Evolutionary conservation across 169 alveolate species (phyloP).

Genomic region (Plasmodium gallinaceum): DNA sequence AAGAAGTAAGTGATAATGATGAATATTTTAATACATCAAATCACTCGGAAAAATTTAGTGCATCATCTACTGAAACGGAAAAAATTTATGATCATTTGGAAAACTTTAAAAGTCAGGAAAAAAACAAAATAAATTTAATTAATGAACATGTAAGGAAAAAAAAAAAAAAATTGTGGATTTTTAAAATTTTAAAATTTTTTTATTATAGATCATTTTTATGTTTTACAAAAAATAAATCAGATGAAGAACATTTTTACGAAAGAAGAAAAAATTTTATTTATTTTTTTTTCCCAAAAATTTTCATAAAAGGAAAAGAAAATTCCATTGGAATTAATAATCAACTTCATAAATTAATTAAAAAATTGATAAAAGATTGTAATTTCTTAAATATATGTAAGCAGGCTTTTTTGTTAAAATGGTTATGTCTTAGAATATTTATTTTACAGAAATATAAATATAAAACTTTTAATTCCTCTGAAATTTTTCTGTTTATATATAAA

Average conservation of each 20-base stretch:
- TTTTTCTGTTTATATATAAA: slow-evolving; percentile 36
- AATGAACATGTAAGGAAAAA: background rate
- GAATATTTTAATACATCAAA: slow-evolving; percentile 7
- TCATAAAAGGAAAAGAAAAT: slow-evolving; percentile 4
- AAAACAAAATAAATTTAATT: background rate
- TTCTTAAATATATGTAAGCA: slow-evolving; percentile 47
- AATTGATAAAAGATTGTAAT: slow-evolving; percentile 15
- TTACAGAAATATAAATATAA: slow-evolving; percentile 32
- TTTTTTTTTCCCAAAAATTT: slow-evolving; percentile 33
- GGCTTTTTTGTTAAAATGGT: slow-evolving; percentile 37
- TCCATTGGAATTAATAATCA: background rate
- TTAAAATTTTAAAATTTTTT: slow-evolving; percentile 47
- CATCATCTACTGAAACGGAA: slow-evolving; percentile 21
- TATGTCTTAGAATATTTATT: slow-evolving; percentile 48
- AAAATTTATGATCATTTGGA: slow-evolving; percentile 19
- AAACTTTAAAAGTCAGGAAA: slow-evolving; percentile 10
- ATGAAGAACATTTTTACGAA: slow-evolving; percentile 55
- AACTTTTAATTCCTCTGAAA: slow-evolving; percentile 1
- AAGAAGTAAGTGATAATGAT: background rate
- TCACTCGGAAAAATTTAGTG: slow-evolving; percentile 57
- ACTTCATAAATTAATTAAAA: slow-evolving; percentile 14
- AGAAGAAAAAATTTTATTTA: slow-evolving; percentile 28
- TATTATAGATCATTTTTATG: slow-evolving; percentile 44
- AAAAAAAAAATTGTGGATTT: slow-evolving; percentile 31
- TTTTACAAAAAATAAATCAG: slow-evolving; percentile 34